A percentile compares a stretch with the other conserved stretches of the same genome.
Evolutionary conservation across 805 yeast species (phyloP).

Genomic region (Metschnikowia cerradonensis): DNA sequence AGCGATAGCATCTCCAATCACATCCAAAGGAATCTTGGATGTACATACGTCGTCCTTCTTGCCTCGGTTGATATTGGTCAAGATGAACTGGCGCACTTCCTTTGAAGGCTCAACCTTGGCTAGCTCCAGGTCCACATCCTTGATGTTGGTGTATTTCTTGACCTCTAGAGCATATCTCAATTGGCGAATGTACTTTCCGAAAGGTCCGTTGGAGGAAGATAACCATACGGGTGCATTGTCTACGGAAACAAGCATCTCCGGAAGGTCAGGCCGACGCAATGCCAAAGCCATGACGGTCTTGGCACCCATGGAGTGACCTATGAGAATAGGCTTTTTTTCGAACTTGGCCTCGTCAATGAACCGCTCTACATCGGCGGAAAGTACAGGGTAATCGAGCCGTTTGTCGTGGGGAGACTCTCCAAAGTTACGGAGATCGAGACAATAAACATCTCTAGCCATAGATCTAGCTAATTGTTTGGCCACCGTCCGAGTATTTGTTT

Average conservation of each 20-base stretch:
- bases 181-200: conserved; percentile 63
- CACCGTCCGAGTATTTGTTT: conserved; percentile 75
- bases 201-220: conserved; percentile 47
- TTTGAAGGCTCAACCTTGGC: conserved; percentile 56
- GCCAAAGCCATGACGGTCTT: conserved; percentile 88
- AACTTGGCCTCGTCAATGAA: conserved; percentile 49
- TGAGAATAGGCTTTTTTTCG: conserved; percentile 48
- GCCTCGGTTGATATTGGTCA: conserved; percentile 59
- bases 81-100: conserved; percentile 68
- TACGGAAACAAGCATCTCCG: conserved; percentile 64
- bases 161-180: conserved; percentile 54
- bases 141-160: conserved; percentile 43
- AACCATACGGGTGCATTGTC: conserved; percentile 87
- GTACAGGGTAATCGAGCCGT: conserved; percentile 71
- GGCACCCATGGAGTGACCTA: conserved; percentile 93
- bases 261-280: conserved; percentile 59
- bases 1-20: conserved; percentile 62
- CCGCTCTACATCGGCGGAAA: conserved; percentile 80
- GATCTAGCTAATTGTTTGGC: conserved; percentile 51
- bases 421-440: conserved; percentile 82
- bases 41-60: conserved; percentile 37
- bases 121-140: conserved; percentile 66
- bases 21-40: conserved; percentile 67
- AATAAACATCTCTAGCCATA: conserved; percentile 55
- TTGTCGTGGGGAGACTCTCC: conserved; percentile 83